phyloP scores from a whole-genome alignment of 2,329 filamentous ascomycete species.

The Plectosphaerella sp. region DNA sequence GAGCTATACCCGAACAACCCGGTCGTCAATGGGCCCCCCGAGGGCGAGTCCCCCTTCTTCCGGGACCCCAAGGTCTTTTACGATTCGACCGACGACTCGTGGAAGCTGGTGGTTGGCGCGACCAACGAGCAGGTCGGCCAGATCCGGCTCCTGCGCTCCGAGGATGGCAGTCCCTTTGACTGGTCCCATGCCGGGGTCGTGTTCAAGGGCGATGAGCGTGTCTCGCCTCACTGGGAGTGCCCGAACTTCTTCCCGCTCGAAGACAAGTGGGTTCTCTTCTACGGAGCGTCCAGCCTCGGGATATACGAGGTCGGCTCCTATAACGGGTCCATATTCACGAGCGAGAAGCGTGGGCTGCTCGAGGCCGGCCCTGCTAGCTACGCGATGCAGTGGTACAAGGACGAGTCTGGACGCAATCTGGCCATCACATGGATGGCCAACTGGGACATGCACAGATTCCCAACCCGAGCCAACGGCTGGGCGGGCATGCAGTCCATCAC shows the following conservation, averaged over 20 bases:
- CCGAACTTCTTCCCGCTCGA: slow-evolving; percentile 20
- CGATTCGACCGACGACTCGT: slow-evolving; percentile 16
- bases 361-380: slow-evolving; percentile 20
- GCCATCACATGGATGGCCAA: slow-evolving; percentile 21
- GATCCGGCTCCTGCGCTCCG: slow-evolving; percentile 15
- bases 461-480: slow-evolving; percentile 22
- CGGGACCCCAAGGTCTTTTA: slow-evolving; percentile 19
- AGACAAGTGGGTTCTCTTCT: slow-evolving; percentile 21
- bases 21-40: slow-evolving; percentile 12
- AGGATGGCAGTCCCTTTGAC: slow-evolving; percentile 7
- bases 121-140: slow-evolving; percentile 11
- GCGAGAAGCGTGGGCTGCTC: slow-evolving; percentile 18
- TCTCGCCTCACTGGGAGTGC: slow-evolving; percentile 19
- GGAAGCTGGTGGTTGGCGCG: slow-evolving; percentile 17
- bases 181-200: slow-evolving; percentile 17
- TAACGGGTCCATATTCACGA: slow-evolving; percentile 15
- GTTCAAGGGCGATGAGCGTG: slow-evolving; percentile 18
- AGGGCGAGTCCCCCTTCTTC: slow-evolving; percentile 12
- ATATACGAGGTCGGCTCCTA: slow-evolving; percentile 18
- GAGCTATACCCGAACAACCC: slow-evolving; percentile 12
- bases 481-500: slow-evolving; percentile 21
- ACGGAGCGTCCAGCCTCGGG: slow-evolving; percentile 14
- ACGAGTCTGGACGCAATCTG: slow-evolving; percentile 19
- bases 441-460: slow-evolving; percentile 18
- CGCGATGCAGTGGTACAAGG: slow-evolving; percentile 24